Base-by-base conservation (phyloP, 371 early-diverging fungal genomes). In the Umbelopsis sp. region DNA sequence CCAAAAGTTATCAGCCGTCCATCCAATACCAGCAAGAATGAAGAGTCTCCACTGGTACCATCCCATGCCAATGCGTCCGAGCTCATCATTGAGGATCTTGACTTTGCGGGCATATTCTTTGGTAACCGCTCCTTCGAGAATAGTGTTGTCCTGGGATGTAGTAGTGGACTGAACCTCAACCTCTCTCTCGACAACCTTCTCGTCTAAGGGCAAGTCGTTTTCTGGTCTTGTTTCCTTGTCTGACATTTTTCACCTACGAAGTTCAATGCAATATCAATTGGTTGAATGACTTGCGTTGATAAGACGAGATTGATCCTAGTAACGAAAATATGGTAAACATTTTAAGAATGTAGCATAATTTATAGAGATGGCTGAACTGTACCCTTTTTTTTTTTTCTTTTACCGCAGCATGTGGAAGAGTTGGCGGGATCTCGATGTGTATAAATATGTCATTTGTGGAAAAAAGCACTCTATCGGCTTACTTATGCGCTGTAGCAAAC, bases 1-100 rank as follows among this genome's bases (percentile, higher is more conserved):
- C 64, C 64, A 64, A 24, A 64, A 46, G 41, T 64, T 64, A 35
- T 64, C 64, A 44, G 45, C 46, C 0, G 64, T 46, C 64, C 64
- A 64, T 22, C 64, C 64, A 22, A 64, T 45, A 18, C 64, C 64
- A 46, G 46, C 46, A 7, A 64, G 25, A 22, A 44, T 46, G n/a
- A 64, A 64, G 1, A 64, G 29, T 44, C 46, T 44, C 64, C 64
- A 64, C 25, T 64, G 64, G 29, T 64, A 64, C 64, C 64, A 46
- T 37, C 64, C 64, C 37, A 64, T 64, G 8, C 64, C 64, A 35
- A 64, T 64, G 10, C 35, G 29, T 18, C 29, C 18, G 1, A 57
- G 57, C 35, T 57, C 57, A n/a, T 18, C 35, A 16, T 57, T 57
- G 16, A 57, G 32, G 14, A 57, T 57, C 35, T 35, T 35, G 7